phyloP scores from a whole-genome alignment of 1,139 yeast genomes.

The Barnettozyma hawaiiensis region DNA sequence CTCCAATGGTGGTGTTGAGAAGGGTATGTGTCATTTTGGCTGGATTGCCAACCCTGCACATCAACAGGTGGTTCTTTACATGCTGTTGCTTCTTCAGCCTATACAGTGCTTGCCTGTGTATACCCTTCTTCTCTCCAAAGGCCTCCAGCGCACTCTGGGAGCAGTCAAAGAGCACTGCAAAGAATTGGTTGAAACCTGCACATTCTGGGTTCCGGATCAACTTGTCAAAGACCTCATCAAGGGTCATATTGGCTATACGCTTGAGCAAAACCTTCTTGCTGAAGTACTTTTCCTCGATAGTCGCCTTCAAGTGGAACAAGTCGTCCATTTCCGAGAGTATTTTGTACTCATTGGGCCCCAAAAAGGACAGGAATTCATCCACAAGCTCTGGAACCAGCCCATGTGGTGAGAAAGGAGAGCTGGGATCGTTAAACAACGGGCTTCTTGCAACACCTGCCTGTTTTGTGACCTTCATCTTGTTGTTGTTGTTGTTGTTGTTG shows the following conservation, averaged over 20 bases:
- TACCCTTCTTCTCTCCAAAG: not conserved
- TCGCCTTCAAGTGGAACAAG: not conserved
- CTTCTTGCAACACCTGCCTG: not conserved
- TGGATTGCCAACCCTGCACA: not conserved
- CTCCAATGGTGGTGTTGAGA: not conserved
- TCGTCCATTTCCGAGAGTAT: not conserved
- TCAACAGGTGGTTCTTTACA: not conserved
- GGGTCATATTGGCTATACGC: not conserved
- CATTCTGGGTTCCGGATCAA: constrained; percentile 1
- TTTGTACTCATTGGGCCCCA: not conserved
- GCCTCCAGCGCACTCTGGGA: not conserved
- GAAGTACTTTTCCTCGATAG: not conserved
- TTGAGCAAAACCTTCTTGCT: not conserved
- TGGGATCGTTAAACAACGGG: not conserved
- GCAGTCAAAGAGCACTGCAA: not conserved
- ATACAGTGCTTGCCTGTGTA: not conserved
- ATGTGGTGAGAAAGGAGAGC: not conserved
- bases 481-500: too few relatives aligned
- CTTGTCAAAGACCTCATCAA: constrained; percentile 1
- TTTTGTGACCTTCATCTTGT: too few relatives aligned
- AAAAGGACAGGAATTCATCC: not conserved
- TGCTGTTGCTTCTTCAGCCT: too few relatives aligned
- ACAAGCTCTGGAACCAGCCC: not conserved
- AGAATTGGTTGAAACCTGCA: not conserved
- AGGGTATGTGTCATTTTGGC: not conserved